These are phyloP conservation scores for Tetracladium setigerum DNA, from an alignment of 495 filamentous ascomycete genomes.

Conservation along the genomic window DNA sequence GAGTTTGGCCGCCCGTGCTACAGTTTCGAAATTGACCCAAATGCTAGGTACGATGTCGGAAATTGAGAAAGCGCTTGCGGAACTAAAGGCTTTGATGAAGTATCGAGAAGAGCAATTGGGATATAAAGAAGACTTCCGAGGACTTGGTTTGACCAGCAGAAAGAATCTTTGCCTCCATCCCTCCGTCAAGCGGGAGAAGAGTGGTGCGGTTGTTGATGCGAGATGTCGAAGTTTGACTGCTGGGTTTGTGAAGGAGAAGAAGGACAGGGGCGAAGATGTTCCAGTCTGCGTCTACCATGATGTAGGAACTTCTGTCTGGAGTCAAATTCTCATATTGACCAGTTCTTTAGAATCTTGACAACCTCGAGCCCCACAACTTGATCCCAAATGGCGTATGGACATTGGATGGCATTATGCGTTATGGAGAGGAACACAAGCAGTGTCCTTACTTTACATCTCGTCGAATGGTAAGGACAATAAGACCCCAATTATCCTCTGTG, in stretches of 20 bases:
- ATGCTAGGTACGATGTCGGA: constrained; percentile 70
- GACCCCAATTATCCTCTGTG: neutral
- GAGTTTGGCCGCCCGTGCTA: constrained; percentile 21
- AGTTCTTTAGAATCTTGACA: constrained; percentile 68
- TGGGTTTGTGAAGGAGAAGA: constrained; percentile 95
- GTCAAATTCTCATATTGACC: constrained; percentile 1
- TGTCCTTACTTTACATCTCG: constrained; percentile 96
- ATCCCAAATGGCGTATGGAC: constrained; percentile 94
- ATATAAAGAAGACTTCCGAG: constrained; percentile 83
- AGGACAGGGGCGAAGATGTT: constrained; percentile 86
- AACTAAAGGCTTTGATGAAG: constrained; percentile 90
- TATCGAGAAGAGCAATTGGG: constrained; percentile 83
- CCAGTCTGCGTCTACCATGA: constrained; percentile 95
- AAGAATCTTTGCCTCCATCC: constrained; percentile 98
- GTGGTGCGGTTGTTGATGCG: constrained; percentile 86
- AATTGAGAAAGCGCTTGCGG: constrained; percentile 91
- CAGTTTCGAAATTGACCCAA: neutral
- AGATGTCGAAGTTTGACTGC: constrained; percentile 92
- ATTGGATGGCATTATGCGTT: constrained; percentile 75
- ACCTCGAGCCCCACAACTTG: constrained; percentile 88
- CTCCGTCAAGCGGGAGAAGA: constrained; percentile 91
- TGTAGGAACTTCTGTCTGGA: constrained; percentile 29
- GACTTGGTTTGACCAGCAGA: constrained; percentile 85
- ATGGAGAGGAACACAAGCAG: constrained; percentile 92
- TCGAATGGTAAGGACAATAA: constrained; percentile 64